Conservation (phyloP, 2,329 filamentous ascomycete species). For the Aureobasidium zeae region DNA sequence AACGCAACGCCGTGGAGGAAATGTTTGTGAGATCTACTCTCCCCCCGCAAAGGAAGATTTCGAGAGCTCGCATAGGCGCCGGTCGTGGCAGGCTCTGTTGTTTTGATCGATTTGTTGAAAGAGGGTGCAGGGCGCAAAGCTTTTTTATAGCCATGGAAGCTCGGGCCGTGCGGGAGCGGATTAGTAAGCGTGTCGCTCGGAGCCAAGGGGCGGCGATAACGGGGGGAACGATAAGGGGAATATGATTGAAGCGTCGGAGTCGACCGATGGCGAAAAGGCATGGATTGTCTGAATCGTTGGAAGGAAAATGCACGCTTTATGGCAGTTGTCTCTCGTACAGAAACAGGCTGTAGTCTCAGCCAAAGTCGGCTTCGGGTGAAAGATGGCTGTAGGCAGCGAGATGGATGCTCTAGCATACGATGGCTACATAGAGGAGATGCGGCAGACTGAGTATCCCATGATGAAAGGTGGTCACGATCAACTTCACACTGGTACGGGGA, state of each 20-base stretch:
- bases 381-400: constrained; percentile 26
- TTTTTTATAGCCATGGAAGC: constrained; percentile 7
- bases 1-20: constrained; percentile 53
- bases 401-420: constrained; percentile 28
- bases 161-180: constrained; percentile 3
- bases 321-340: too few relatives aligned
- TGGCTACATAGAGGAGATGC: constrained; percentile 39
- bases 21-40: constrained; percentile 17
- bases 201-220: neutral
- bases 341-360: too few relatives aligned
- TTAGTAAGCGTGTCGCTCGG: neutral
- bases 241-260: neutral
- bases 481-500: neutral
- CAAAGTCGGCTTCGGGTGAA: constrained; percentile 22
- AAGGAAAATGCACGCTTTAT: too few relatives aligned
- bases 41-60: constrained; percentile 20
- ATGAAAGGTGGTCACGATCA: constrained; percentile 15
- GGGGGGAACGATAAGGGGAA: neutral
- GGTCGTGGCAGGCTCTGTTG: constrained; percentile 62
- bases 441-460: constrained; percentile 40
- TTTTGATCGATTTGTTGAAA: constrained; percentile 47
- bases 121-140: constrained; percentile 17
- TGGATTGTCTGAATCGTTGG: too few relatives aligned
- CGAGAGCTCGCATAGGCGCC: constrained; percentile 41
- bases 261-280: constrained; percentile 13